Evolutionary conservation across 805 yeast species (phyloP).

Genomic region (Candida patagonica): DNA sequence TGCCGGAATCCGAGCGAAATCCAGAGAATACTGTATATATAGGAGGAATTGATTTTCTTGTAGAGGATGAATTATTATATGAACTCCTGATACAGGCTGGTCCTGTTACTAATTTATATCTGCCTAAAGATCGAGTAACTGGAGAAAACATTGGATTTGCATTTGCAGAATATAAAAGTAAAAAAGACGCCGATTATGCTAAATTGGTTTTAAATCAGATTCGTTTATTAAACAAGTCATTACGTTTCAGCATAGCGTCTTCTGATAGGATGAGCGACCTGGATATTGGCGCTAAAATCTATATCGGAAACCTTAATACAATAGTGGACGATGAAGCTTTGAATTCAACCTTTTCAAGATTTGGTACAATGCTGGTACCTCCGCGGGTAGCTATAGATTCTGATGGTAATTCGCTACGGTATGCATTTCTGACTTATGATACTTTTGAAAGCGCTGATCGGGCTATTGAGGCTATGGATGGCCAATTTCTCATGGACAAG

Average conservation of each 20-base stretch:
- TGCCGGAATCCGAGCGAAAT: constrained; percentile 40
- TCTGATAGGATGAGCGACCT: constrained; percentile 19
- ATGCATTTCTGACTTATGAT: constrained; percentile 57
- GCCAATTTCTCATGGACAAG: constrained; percentile 58
- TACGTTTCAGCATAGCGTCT: constrained; percentile 50
- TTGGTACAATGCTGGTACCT: constrained; percentile 50
- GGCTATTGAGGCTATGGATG: constrained; percentile 62
- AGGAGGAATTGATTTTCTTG: constrained; percentile 74
- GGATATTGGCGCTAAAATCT: constrained; percentile 58
- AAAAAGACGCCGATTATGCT: constrained; percentile 63
- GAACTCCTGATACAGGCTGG: constrained; percentile 83
- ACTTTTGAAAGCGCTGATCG: constrained; percentile 60
- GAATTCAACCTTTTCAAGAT: constrained; percentile 48
- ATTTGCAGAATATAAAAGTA: constrained; percentile 59
- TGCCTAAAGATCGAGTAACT: constrained; percentile 72
- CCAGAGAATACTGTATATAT: constrained; percentile 61
- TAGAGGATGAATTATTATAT: constrained; percentile 59
- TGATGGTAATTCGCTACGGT: constrained; percentile 45
- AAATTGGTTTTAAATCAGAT: constrained; percentile 50
- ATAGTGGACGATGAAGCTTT: constrained; percentile 54
- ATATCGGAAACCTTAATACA: constrained; percentile 59
- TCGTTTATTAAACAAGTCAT: constrained; percentile 48
- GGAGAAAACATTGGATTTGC: constrained; percentile 79
- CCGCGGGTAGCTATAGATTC: constrained; percentile 46
- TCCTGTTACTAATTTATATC: constrained; percentile 57